Evolutionary conservation across 148 eudicot species (phyloP), one percentile per base, ranked within the genome.

Genomic region (Heliosperma pusillum): DNA sequence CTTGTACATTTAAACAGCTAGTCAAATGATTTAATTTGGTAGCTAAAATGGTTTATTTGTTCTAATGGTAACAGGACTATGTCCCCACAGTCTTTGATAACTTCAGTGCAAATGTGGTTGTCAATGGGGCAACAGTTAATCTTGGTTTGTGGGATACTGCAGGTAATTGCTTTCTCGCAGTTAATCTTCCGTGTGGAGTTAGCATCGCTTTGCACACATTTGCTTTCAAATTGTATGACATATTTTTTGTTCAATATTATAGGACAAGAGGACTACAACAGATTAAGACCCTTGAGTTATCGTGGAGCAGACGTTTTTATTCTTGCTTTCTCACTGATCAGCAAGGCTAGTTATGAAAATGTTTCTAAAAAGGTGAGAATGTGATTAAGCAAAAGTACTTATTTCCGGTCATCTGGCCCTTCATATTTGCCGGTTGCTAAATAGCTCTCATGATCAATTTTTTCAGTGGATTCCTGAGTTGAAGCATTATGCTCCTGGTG

Each of bases 401-500:
- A 15, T 12, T 73, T 59, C 69, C 19, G 9, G 26, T 66, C 42
- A 6, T 56, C 33, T 65, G 17, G 19, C 33, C 21, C 24, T 42
- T 44, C 0, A 24, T 47, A 62, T 50, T 45, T 33, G 45, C 45
- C 44, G 58, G 70, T 56, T 80, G 62, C 70, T 77, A 70, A 84
- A 78, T n/a, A 67, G 16, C 19, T 73, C 20, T 24, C 25, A 11
- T 73, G 73, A 56, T 36, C 60, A 64, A 59, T 77, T 68, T 82
- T 50, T 83, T 52, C 91, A 94, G 98, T 94, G 98, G 98, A 94
- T 94, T 74, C 97, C 98, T 4, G 98, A 94, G 83, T 86, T 94
- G 93, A 90, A 91, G 89, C 98, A 94, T 80, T 94, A 94, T 81
- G 98, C 98, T 58, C 98, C 98, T 69, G 98, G 98, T 45, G 96